Conservation (phyloP, 345 rosid species). For the Brassica incana region DNA sequence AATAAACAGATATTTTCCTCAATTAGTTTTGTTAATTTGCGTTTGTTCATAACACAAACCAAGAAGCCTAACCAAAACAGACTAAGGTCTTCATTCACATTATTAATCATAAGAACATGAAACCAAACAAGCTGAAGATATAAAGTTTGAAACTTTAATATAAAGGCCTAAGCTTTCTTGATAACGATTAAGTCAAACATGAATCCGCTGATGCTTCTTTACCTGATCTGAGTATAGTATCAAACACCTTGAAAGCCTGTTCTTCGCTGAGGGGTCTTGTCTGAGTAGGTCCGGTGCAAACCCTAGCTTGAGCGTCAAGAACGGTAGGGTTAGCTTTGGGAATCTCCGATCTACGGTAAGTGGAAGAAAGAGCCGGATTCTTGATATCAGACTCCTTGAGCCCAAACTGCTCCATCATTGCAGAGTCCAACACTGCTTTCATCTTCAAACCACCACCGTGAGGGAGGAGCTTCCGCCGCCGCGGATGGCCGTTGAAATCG, state of each 20-base stretch:
- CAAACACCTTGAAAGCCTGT: conserved; percentile 74
- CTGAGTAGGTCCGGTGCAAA: conserved; percentile 94
- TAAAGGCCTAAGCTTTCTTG: neutral
- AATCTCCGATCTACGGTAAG: conserved; percentile 63
- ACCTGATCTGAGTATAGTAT: conserved; percentile 83
- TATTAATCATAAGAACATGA: neutral
- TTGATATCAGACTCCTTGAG: conserved; percentile 57
- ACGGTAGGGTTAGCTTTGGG: conserved; percentile 81
- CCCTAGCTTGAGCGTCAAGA: conserved; percentile 93
- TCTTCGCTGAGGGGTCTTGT: conserved; percentile 74
- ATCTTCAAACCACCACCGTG: conserved; percentile 36
- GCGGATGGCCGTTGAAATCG: conserved; percentile 16
- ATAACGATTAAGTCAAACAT: no score
- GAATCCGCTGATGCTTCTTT: neutral
- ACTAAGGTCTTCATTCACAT: neutral
- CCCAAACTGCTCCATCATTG: conserved; percentile 58
- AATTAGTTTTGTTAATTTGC: no score
- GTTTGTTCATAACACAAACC: neutral
- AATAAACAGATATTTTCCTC: no score
- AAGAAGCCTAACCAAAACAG: neutral
- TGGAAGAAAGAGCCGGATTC: conserved; percentile 71
- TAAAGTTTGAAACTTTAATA: conserved; percentile 6
- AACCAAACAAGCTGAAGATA: conserved; percentile 1
- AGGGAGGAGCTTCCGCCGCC: conserved; percentile 30
- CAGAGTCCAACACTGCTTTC: conserved; percentile 49